Percentiles rank a stretch among this genome's conserved stretches.
Conservation (phyloP, 192 early-diverging fungal genomes). For the Linnemannia schmuckeri region DNA sequence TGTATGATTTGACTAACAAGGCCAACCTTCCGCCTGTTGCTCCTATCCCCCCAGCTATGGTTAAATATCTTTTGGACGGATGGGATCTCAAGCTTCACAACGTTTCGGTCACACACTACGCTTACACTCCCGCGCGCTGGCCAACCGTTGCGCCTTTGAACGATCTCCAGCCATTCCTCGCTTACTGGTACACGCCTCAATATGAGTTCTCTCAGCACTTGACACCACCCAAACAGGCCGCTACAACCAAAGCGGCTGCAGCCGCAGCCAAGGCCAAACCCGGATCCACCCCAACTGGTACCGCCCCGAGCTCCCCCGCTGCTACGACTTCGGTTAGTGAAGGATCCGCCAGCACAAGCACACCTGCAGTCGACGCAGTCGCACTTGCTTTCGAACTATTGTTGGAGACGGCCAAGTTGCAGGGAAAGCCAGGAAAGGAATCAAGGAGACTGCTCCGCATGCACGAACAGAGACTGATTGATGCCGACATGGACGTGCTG, state of each 20-base stretch:
- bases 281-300: background rate
- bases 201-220: background rate
- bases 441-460: background rate
- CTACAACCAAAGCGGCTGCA: background rate
- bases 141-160: background rate
- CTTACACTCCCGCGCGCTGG: background rate
- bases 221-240: background rate
- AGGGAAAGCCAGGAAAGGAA: background rate
- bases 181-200: constrained; percentile 2
- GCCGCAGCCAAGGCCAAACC: background rate
- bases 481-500: background rate
- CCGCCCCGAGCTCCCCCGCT: background rate
- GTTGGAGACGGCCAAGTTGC: background rate
- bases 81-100: background rate
- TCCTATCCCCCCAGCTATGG: background rate
- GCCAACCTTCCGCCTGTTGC: background rate
- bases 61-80: background rate
- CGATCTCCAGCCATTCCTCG: constrained; percentile 2
- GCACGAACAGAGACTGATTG: background rate
- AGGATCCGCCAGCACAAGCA: background rate
- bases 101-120: background rate
- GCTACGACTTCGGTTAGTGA: background rate
- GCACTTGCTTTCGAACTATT: background rate
- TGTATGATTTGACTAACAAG: background rate
- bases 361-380: background rate